Base-by-base conservation (phyloP, 768 basidiomycete genomes). In the Leccinum truebloodii region DNA sequence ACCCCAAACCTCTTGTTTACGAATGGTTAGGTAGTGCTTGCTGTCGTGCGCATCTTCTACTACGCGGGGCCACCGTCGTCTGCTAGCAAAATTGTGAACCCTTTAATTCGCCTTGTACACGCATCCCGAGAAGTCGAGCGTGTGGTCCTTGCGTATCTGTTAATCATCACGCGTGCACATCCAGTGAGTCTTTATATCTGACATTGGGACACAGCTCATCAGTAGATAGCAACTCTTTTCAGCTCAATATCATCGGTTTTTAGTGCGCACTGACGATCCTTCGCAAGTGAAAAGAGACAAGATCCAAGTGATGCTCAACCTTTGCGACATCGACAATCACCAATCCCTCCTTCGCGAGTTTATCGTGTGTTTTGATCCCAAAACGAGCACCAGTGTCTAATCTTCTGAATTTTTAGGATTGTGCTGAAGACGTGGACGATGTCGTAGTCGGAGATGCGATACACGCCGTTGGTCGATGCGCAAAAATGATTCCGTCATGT, bases 281-380 rank as follows among this genome's bases (percentile, higher is more conserved):
- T 75, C 76, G 1, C 81, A 80, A 61, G 84, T 87, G 22, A 94
- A 95, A 71, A 79, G 79, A 65, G 80, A 83, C 60, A 97, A 98
- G 74, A 83, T 98, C 49, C 80, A 79, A 26, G 77, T 95, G 5
- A 75, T 99, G 55, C 76, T 88, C n/a, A 80, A 79, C 22, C 68
- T 98, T 8, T 79, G 89, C 54, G 84, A 80, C 26, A 64, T 74
- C 30, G 87, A 90, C 41, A 95, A 88, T 65, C 85, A 88, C 58
- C 80, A 85, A 46, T 77, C 81, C 0, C 81, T 96, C 10, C 76
- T 98, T 63, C 80, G 87, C 24, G 97, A 99, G 70, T 87, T 97
- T 64, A 86, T 90, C 62, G 95, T 96, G 59, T 59, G 89, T 78
- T 51, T 49, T 52, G 14, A 16, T 56, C 26, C 20, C 62, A 30